phyloP scores from a whole-genome alignment of 2,329 filamentous ascomycete genomes.

The Didymella lethalis region DNA sequence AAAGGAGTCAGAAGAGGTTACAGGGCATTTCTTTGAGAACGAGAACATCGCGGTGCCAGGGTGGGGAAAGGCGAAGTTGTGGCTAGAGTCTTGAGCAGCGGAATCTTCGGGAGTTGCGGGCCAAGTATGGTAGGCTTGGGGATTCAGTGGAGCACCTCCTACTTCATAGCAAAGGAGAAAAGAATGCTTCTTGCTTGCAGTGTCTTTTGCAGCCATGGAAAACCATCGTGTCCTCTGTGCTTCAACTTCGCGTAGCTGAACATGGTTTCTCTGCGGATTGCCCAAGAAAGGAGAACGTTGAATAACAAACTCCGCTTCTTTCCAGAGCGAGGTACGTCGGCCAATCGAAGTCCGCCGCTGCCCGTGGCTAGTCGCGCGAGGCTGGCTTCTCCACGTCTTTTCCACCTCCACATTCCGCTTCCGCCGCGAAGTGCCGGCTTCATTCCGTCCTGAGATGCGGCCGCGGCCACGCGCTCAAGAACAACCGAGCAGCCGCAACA shows the following conservation, averaged over 20 bases:
- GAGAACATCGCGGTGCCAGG: constrained; percentile 21
- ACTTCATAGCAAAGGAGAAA: background rate
- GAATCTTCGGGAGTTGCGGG: background rate
- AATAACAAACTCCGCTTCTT: constrained; percentile 11
- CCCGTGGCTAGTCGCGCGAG: background rate
- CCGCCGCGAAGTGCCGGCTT: constrained; percentile 1
- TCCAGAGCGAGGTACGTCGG: constrained; percentile 11
- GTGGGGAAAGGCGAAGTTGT: constrained; percentile 24
- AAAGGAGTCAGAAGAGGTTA: constrained; percentile 9
- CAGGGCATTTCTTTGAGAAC: constrained; percentile 25
- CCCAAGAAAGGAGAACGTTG: background rate
- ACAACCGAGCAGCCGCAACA: constrained; percentile 20
- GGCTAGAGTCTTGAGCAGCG: constrained; percentile 1
- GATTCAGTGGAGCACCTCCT: background rate
- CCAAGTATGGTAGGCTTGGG: background rate
- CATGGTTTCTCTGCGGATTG: background rate
- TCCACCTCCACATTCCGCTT: constrained; percentile 18
- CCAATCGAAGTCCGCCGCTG: constrained; percentile 7
- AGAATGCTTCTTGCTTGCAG: background rate
- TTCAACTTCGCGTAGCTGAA: too few relatives aligned
- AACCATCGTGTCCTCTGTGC: too few relatives aligned
- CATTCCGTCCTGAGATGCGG: constrained; percentile 15
- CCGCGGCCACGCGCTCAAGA: constrained; percentile 21
- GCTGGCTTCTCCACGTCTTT: constrained; percentile 10
- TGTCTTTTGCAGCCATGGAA: background rate